These are phyloP conservation scores for Aegilops bicornis DNA, from an alignment of 176 grass and related monocot species.

Conservation along the genomic window DNA sequence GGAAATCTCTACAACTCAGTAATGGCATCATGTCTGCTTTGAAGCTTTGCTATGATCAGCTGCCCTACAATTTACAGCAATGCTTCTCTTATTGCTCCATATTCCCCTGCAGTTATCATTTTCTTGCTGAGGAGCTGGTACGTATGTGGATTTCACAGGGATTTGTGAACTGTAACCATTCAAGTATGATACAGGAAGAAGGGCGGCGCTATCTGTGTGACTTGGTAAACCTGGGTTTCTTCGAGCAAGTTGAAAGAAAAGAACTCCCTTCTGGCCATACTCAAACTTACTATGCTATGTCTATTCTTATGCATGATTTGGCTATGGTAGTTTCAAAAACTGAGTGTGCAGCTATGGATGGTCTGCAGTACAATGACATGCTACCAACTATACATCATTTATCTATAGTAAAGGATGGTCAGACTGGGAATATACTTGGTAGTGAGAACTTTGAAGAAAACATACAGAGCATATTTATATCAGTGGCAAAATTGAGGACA, in stretches of 20 bases:
- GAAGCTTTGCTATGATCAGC: conserved; percentile 10
- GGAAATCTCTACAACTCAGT: conserved; percentile 14
- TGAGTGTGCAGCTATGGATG: conserved; percentile 15
- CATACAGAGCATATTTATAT: neutral
- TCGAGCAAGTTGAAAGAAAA: neutral
- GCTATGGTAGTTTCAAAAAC: conserved; percentile 24
- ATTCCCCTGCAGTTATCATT: neutral
- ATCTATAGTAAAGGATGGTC: conserved; percentile 29
- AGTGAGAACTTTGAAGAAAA: neutral
- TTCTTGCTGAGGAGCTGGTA: neutral
- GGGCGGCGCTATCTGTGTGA: conserved; percentile 15
- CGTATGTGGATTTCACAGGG: conserved; percentile 51
- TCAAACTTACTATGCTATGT: neutral
- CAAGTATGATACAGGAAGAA: conserved; percentile 18
- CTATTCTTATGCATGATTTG: neutral
- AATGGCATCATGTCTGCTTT: conserved; percentile 28
- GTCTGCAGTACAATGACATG: neutral
- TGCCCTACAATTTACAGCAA: neutral
- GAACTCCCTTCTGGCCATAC: neutral
- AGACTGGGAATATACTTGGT: neutral
- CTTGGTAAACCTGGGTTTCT: neutral
- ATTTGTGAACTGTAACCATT: conserved; percentile 3
- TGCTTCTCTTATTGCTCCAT: conserved; percentile 23
- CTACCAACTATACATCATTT: conserved; percentile 5
- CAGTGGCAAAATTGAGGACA: neutral